A percentile compares a stretch with the other conserved stretches of the same genome.
Evolutionary conservation across 192 early-diverging fungal species (phyloP).

Genomic region (Neocallimastix lanati): DNA sequence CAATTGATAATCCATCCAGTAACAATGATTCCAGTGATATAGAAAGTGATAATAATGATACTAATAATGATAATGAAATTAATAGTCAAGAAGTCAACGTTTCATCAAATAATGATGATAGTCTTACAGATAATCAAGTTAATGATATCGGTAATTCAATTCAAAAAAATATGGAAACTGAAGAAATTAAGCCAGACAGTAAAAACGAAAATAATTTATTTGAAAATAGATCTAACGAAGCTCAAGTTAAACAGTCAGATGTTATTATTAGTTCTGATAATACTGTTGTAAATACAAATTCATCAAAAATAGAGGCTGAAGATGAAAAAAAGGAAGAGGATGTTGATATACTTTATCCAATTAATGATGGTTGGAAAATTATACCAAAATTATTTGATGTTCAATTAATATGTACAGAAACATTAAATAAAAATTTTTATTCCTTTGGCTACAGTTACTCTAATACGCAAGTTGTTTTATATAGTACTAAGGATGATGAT

Average conservation of each 20-base stretch:
- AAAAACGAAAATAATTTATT: not conserved
- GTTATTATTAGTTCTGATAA: not conserved
- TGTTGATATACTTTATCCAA: not conserved
- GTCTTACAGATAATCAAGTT: not conserved
- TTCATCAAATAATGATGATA: not conserved
- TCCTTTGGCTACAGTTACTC: not conserved
- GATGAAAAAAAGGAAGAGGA: not conserved
- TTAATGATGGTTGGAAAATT: not conserved
- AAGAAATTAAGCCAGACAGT: not conserved
- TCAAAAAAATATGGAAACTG: not conserved
- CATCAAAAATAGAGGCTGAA: not conserved
- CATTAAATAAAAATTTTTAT: not conserved
- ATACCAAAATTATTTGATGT: not conserved
- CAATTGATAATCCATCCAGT: not conserved
- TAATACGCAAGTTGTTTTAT: not conserved
- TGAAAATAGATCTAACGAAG: not conserved
- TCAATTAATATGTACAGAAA: not conserved
- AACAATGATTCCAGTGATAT: not conserved
- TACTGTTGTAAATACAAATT: not conserved
- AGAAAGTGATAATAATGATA: too few relatives aligned
- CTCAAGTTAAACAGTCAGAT: not conserved
- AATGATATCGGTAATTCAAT: not conserved
- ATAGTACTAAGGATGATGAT: not conserved
- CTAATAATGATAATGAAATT: not conserved
- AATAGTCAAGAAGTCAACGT: not conserved